A percentile compares a stretch with the other conserved stretches of the same genome.
Evolutionary conservation across 2,329 filamentous ascomycete species (phyloP).

Genomic region (Diplodia sapinea): DNA sequence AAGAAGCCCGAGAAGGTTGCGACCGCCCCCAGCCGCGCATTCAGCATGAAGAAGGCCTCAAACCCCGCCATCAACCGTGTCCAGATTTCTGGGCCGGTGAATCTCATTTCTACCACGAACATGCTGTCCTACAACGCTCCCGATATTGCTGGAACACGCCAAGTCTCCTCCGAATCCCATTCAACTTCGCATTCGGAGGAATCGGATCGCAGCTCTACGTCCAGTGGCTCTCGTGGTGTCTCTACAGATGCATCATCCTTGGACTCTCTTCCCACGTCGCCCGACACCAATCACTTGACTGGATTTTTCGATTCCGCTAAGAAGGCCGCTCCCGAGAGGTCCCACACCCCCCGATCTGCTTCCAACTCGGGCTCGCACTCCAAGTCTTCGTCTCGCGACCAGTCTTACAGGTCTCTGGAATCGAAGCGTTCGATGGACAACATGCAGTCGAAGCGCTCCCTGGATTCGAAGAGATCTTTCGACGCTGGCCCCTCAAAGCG

Average conservation of each 20-base stretch:
- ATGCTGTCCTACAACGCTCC: slow-evolving; percentile 95
- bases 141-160: slow-evolving; percentile 62
- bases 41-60: slow-evolving; percentile 53
- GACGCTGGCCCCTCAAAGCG: slow-evolving; percentile 6
- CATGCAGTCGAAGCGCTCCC: slow-evolving; percentile 21
- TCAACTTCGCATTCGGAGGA: slow-evolving; percentile 64
- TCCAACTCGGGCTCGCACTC: slow-evolving; percentile 33
- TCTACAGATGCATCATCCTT: slow-evolving; percentile 69
- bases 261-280: slow-evolving; percentile 55
- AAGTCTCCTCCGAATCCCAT: slow-evolving; percentile 56
- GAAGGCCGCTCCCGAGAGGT: slow-evolving; percentile 39
- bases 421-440: slow-evolving; percentile 27
- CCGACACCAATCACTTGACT: slow-evolving; percentile 61
- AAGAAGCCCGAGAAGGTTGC: slow-evolving; percentile 59
- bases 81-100: slow-evolving; percentile 86
- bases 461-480: slow-evolving; percentile 24
- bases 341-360: slow-evolving; percentile 35
- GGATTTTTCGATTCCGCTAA: slow-evolving; percentile 62
- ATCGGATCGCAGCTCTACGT: slow-evolving; percentile 66
- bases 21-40: slow-evolving; percentile 36
- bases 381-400: slow-evolving; percentile 20
- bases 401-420: slow-evolving; percentile 17
- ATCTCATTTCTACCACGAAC: slow-evolving; percentile 92
- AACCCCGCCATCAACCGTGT: slow-evolving; percentile 60
- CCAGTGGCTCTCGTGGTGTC: slow-evolving; percentile 66